phyloP scores from a whole-genome alignment of 2,329 filamentous ascomycete species.

The Sporothrix sp. region DNA sequence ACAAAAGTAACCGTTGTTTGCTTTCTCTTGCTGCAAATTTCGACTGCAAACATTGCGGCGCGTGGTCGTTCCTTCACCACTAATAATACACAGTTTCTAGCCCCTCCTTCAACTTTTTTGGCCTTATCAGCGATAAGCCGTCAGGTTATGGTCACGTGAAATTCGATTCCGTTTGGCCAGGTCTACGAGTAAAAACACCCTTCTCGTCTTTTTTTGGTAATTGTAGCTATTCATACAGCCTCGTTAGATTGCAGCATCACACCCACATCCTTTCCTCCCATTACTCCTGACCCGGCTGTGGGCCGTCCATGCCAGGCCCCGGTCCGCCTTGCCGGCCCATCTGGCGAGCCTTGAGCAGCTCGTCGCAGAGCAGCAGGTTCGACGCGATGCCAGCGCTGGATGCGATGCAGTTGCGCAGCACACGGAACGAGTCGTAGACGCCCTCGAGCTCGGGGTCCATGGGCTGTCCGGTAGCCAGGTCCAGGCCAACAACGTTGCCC shows the following conservation, averaged over 20 bases:
- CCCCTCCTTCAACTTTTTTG: constrained; percentile 1
- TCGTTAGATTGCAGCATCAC: constrained; percentile 14
- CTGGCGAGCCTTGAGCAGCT: constrained; percentile 93
- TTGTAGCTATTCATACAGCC: constrained; percentile 28
- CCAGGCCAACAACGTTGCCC: constrained; percentile 76
- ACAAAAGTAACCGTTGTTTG: no score
- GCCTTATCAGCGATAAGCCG: constrained; percentile 4
- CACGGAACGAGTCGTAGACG: constrained; percentile 92
- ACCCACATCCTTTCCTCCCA: constrained; percentile 21
- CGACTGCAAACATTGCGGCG: no score
- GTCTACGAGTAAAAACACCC: constrained; percentile 11
- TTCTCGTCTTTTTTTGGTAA: constrained; percentile 21
- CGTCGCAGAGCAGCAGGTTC: constrained; percentile 90
- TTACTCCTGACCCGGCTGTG: constrained; percentile 44
- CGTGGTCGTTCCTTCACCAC: no score
- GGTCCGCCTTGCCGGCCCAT: constrained; percentile 64
- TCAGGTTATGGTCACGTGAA: background rate
- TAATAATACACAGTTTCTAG: background rate
- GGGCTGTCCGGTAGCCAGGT: constrained; percentile 76
- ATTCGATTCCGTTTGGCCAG: constrained; percentile 14
- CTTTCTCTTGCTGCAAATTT: no score
- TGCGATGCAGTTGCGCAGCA: constrained; percentile 85
- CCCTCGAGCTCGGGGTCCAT: constrained; percentile 93
- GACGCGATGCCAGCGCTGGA: constrained; percentile 92
- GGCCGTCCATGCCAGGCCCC: constrained; percentile 55